These are phyloP conservation scores for Daldinia childiae DNA, from an alignment of 495 filamentous ascomycete genomes.

Conservation along the genomic window DNA sequence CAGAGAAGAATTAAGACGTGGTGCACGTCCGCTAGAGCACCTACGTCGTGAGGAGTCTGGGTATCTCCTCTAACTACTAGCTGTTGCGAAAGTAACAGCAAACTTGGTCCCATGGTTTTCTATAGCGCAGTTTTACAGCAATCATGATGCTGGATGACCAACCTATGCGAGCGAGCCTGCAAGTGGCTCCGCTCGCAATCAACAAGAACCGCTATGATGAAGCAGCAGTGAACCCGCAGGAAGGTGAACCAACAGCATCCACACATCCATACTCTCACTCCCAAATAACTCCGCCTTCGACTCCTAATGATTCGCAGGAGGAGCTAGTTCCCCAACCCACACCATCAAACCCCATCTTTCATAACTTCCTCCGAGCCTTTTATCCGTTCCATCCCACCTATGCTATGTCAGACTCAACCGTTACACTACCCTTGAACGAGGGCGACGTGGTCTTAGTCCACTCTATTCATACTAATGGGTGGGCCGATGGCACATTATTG, in stretches of 20 bases:
- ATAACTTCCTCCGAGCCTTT: slow-evolving; percentile 96
- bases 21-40: slow-evolving; percentile 2
- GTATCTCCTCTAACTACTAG: slow-evolving; percentile 28
- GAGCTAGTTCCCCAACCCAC: slow-evolving; percentile 61
- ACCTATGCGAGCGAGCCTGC: slow-evolving; percentile 64
- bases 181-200: slow-evolving; percentile 80
- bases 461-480: slow-evolving; percentile 97
- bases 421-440: slow-evolving; percentile 86
- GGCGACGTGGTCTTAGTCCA: slow-evolving; percentile 95
- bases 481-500: slow-evolving; percentile 97
- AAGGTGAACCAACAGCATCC: slow-evolving; percentile 49
- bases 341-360: slow-evolving; percentile 72
- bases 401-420: slow-evolving; percentile 73
- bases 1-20: slow-evolving; percentile 16
- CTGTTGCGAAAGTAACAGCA: slow-evolving; percentile 45
- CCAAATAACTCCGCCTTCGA: slow-evolving; percentile 78
- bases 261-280: slow-evolving; percentile 56
- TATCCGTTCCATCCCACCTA: slow-evolving; percentile 88
- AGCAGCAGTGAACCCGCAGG: slow-evolving; percentile 53
- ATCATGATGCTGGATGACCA: slow-evolving; percentile 63
- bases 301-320: slow-evolving; percentile 71
- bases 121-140: slow-evolving; percentile 44
- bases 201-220: slow-evolving; percentile 67
- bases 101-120: slow-evolving; percentile 52
- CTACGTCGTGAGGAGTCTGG: slow-evolving; percentile 20